Percentiles rank a stretch among this genome's conserved stretches.
Evolutionary conservation across 2,329 filamentous ascomycete genomes (phyloP).

Genomic region (Lecanicillium sp.): DNA sequence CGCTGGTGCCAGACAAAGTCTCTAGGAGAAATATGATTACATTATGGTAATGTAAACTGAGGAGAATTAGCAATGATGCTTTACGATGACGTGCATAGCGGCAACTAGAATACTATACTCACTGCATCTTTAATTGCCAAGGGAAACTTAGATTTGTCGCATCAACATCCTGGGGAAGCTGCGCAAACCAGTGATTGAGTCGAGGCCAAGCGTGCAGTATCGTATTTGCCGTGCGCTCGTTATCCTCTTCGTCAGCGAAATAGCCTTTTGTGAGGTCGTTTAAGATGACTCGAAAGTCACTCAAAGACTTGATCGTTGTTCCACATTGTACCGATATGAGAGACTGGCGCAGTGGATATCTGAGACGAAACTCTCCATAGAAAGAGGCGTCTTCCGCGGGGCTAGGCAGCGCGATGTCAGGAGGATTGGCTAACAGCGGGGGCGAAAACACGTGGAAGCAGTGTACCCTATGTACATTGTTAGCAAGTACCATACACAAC

Average conservation of each 20-base stretch:
- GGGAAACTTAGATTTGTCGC: not conserved
- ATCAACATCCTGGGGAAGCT: not conserved
- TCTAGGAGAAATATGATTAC: not conserved
- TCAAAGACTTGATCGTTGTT: not conserved
- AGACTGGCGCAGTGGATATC: not conserved
- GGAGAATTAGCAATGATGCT: not conserved
- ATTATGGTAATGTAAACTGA: not conserved
- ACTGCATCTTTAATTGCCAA: not conserved
- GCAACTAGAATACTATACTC: not conserved
- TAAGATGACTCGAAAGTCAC: not conserved
- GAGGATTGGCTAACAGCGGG: not conserved
- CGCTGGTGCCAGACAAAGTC: not conserved
- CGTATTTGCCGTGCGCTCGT: not conserved
- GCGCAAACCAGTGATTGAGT: not conserved
- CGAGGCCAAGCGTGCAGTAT: not conserved
- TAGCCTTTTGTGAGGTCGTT: not conserved
- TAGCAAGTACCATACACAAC: too few species aligned
- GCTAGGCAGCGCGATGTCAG: not conserved
- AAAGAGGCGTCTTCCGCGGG: not conserved
- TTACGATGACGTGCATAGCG: too few species aligned
- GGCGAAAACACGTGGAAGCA: not conserved
- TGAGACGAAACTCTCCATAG: not conserved
- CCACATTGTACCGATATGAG: not conserved
- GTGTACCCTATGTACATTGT: too few species aligned
- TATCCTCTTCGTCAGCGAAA: not conserved